Evolutionary conservation across 805 yeast species (phyloP).

Genomic region (Wickerhamomyces kurtzmanii): DNA sequence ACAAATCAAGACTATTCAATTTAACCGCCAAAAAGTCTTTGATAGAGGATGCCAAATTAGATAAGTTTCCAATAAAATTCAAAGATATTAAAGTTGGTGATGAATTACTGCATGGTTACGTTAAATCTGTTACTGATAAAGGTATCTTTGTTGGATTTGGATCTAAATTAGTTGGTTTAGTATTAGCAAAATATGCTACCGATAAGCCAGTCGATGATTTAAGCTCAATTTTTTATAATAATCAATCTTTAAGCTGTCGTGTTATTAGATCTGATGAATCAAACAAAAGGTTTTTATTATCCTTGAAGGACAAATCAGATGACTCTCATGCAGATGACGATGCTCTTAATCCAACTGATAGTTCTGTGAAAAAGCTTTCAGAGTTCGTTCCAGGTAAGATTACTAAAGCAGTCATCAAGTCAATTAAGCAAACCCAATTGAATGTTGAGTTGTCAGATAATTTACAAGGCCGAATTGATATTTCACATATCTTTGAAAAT

Average conservation of each 20-base stretch:
- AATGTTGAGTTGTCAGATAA: slow-evolving; percentile 71
- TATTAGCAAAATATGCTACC: slow-evolving; percentile 63
- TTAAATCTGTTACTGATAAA: slow-evolving; percentile 64
- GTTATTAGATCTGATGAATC: slow-evolving; percentile 62
- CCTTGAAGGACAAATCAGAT: slow-evolving; percentile 35
- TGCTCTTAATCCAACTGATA: slow-evolving; percentile 53
- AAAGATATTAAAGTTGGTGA: slow-evolving; percentile 45
- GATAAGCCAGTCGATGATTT: slow-evolving; percentile 44
- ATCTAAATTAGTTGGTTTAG: slow-evolving; percentile 73
- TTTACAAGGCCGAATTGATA: slow-evolving; percentile 70
- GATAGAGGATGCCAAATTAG: slow-evolving; percentile 48
- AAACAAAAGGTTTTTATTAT: slow-evolving; percentile 59
- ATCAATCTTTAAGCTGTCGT: slow-evolving; percentile 64
- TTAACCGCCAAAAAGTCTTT: slow-evolving; percentile 59
- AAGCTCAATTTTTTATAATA: slow-evolving; percentile 39
- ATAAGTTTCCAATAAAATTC: slow-evolving; percentile 46
- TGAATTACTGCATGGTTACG: slow-evolving; percentile 55
- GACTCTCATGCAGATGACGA: slow-evolving; percentile 7
- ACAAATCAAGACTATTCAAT: slow-evolving; percentile 48
- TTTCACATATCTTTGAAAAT: slow-evolving; percentile 54
- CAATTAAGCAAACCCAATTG: slow-evolving; percentile 64
- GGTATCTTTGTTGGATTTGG: slow-evolving; percentile 84
- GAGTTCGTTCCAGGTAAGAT: slow-evolving; percentile 52
- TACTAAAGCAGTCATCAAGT: slow-evolving; percentile 50
- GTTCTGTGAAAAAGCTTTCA: slow-evolving; percentile 30